Conservation (phyloP, 164 flowering plant genomes). For the Hamamelis virginiana region DNA sequence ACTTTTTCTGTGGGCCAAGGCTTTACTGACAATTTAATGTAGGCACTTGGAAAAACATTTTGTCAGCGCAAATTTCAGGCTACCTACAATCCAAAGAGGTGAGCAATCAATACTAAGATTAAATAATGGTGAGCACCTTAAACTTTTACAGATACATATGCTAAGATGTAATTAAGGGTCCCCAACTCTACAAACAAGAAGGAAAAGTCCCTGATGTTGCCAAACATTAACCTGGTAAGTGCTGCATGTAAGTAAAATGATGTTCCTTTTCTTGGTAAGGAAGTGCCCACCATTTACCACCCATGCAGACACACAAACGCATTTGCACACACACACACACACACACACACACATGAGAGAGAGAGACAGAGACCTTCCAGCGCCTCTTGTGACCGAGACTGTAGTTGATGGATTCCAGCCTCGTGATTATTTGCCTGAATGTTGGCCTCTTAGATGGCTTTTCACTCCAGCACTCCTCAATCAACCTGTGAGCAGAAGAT, state of each 20-base stretch:
- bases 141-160: background rate
- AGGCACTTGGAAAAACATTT: too few species aligned
- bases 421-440: slow-evolving; percentile 66
- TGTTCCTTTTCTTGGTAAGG: background rate
- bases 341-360: slow-evolving; percentile 1
- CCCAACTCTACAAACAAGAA: too few species aligned
- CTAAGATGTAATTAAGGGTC: too few species aligned
- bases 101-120: too few species aligned
- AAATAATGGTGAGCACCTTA: background rate
- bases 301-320: background rate
- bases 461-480: slow-evolving; percentile 89
- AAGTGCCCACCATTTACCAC: background rate
- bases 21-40: background rate
- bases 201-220: background rate
- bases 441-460: slow-evolving; percentile 77
- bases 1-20: background rate
- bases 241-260: background rate
- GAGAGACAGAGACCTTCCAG: slow-evolving; percentile 69
- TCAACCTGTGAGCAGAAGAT: slow-evolving; percentile 52
- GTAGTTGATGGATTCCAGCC: slow-evolving; percentile 56
- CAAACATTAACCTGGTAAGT: background rate
- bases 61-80: background rate
- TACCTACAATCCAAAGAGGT: too few species aligned
- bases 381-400: slow-evolving; percentile 44
- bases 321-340: background rate